Conservation (phyloP, 805 yeast genomes). For the Monosporozyma yasuniensis region DNA sequence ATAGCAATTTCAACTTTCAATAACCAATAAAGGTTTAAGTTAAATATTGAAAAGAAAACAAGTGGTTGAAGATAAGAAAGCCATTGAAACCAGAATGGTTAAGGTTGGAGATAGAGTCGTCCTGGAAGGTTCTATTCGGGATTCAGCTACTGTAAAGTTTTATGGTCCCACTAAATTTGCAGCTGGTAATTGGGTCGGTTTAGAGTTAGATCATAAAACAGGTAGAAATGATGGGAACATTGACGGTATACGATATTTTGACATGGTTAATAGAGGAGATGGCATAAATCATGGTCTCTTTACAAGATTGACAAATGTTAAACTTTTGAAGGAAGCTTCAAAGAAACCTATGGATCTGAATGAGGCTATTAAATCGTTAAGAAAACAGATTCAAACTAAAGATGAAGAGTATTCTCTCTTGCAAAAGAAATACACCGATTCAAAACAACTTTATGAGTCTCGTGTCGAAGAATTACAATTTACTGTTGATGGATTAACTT, state of each 20-base stretch:
- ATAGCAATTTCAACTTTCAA: not conserved
- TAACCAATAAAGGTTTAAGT: not conserved
- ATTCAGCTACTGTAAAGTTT: constrained; percentile 32
- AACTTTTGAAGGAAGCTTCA: not conserved
- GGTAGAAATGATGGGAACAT: constrained; percentile 81
- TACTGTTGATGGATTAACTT: constrained; percentile 17
- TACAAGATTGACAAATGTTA: constrained; percentile 3
- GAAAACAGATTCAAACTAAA: not conserved
- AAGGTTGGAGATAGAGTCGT: constrained; percentile 28
- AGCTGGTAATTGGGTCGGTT: constrained; percentile 69
- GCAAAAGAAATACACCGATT: not conserved
- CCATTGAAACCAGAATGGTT: constrained; percentile 3
- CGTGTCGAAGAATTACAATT: constrained; percentile 26
- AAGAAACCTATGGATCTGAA: no score
- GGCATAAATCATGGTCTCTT: constrained; percentile 4
- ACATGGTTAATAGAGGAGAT: constrained; percentile 26
- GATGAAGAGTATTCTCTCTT: not conserved
- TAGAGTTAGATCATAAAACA: constrained; percentile 62
- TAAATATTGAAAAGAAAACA: not conserved
- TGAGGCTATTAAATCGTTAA: not conserved
- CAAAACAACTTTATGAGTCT: constrained; percentile 13
- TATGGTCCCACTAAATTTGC: constrained; percentile 51
- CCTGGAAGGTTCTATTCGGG: constrained; percentile 36
- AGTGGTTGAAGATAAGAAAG: not conserved
- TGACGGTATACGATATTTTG: constrained; percentile 50